Base-by-base conservation (phyloP, 2,329 filamentous ascomycete genomes). In the Beauveria scarabaeidicola region DNA sequence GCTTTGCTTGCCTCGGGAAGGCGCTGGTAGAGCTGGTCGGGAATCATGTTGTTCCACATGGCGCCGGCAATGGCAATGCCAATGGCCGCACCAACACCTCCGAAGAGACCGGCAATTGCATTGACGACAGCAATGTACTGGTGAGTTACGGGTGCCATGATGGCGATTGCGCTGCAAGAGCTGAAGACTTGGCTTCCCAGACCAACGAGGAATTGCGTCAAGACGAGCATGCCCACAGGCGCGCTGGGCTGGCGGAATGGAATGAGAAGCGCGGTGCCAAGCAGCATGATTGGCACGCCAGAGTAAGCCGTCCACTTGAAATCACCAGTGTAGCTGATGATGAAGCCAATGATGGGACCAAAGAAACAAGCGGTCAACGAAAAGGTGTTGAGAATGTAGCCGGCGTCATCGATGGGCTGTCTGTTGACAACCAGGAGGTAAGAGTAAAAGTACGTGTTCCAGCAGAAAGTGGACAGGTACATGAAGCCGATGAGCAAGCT, bases 1-100 rank as follows among this genome's bases (percentile, higher is more conserved):
- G 68, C 66, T 66, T 77, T 74, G 25, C 64, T 68, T 1, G 69
- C 69, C 10, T 73, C 75, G 0, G 80, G 80, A 0, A 83, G 73
- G 38, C 71, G 70, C 17, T 71, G 63, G 52, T 67, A 58, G 3
- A 83, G 70, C 40, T 75, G 72, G 5, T 61, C 63, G 7, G 77
- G 77, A 50, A 84, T 71, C 10, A 78, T 71, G 63, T 79, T 80
- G 6, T 80, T 82, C 85, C 85, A 88, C 59, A 88, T 77, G 9
- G 80, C 82, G 2, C 81, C 82, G 1, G 83, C 82, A 60, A 87
- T 77, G 41, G 83, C 81, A 5, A 76, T 74, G 3, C 83, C 82
- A 5, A 84, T 75, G 2, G 81, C 78, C 25, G 79, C 79, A 53
- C 83, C 84, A 62, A 86, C 78, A 52, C 79, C 79, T 58, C 82